Conservation (phyloP, 495 filamentous ascomycete species). For the Podospora sp. region DNA sequence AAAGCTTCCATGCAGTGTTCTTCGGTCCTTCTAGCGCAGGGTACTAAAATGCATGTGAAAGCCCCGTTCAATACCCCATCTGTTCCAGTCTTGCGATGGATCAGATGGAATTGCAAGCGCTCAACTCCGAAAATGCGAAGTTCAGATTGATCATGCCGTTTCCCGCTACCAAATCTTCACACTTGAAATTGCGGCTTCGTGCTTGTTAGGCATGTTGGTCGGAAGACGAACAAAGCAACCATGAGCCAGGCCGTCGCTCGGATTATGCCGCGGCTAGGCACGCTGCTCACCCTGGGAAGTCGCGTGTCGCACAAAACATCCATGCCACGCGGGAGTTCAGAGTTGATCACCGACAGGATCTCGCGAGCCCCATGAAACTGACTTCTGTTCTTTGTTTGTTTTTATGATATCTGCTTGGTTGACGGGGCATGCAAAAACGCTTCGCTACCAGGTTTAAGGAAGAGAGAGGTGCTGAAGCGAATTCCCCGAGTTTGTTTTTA, state of each 20-base stretch:
- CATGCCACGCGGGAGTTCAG: not conserved
- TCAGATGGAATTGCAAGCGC: not conserved
- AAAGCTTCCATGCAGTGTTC: conserved; percentile 21
- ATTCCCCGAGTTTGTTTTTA: conserved; percentile 23
- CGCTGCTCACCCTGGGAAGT: not conserved
- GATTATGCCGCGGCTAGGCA: not conserved
- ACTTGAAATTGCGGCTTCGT: not conserved
- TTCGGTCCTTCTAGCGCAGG: conserved; percentile 11
- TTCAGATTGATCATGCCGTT: not conserved
- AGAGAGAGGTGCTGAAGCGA: conserved; percentile 7
- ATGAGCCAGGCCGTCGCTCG: not conserved
- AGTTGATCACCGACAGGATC: not conserved
- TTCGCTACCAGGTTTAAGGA: conserved; percentile 18
- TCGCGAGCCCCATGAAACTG: not conserved
- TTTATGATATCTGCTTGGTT: not conserved
- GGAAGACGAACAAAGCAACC: not conserved
- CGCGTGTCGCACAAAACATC: not conserved
- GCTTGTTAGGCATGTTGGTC: not conserved
- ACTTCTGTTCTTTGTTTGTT: too few relatives aligned
- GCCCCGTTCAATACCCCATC: not conserved
- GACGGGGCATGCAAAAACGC: not conserved
- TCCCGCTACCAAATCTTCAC: not conserved
- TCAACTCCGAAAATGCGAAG: not conserved
- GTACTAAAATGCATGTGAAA: not conserved
- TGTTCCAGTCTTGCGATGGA: not conserved